phyloP scores from a whole-genome alignment of 345 rosid genomes.

The Dipteronia dyeriana region DNA sequence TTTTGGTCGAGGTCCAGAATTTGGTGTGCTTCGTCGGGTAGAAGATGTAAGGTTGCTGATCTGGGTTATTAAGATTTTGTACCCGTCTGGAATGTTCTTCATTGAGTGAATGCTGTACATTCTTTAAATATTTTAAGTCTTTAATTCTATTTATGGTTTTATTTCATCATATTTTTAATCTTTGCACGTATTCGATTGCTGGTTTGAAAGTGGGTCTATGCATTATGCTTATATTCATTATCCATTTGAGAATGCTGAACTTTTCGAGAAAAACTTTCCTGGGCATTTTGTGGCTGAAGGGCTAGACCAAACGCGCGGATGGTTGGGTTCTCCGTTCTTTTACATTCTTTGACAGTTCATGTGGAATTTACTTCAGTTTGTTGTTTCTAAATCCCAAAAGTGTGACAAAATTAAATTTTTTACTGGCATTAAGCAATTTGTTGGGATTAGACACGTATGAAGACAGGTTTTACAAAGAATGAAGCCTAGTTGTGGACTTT shows the following conservation, averaged over 20 bases:
- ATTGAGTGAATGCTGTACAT: not conserved
- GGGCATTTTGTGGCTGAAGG: conserved; percentile 99
- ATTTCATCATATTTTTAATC: not conserved
- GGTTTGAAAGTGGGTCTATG: conserved; percentile 99
- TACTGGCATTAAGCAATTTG: not conserved
- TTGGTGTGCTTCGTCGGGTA: conserved; percentile 85
- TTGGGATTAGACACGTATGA: not conserved
- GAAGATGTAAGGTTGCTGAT: conserved; percentile 67
- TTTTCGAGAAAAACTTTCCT: conserved; percentile 91
- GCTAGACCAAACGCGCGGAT: conserved; percentile 99
- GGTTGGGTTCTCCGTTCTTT: conserved; percentile 57
- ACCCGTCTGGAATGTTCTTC: not conserved
- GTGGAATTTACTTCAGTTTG: not conserved
- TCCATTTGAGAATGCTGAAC: conserved; percentile 92
- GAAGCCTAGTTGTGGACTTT: conserved; percentile 11
- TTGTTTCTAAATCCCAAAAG: not conserved
- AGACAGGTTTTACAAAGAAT: not conserved
- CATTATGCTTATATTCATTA: conserved; percentile 99
- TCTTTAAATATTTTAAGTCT: not conserved
- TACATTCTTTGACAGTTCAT: conserved; percentile 4
- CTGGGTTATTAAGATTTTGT: conserved; percentile 3
- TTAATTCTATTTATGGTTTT: conserved; percentile 8
- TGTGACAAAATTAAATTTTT: too few relatives aligned
- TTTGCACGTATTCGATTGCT: conserved; percentile 96
- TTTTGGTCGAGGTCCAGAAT: conserved; percentile 71